phyloP scores from a whole-genome alignment of 805 yeast genomes.

The Pichia sporocuriosa region DNA sequence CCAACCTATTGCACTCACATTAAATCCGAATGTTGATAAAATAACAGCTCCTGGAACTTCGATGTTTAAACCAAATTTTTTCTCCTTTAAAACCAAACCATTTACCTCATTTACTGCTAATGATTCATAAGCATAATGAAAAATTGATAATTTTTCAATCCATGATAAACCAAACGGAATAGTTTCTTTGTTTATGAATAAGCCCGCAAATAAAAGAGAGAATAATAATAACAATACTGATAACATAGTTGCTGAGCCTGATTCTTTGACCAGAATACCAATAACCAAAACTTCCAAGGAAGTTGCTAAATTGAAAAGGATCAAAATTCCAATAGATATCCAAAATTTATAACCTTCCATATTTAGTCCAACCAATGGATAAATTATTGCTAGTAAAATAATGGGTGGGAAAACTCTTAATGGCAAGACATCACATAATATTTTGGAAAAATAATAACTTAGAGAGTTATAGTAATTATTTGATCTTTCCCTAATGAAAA shows the following conservation, averaged over 20 bases:
- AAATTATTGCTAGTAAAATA: conserved; percentile 67
- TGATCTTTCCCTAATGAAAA: conserved; percentile 88
- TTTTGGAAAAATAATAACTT: conserved; percentile 79
- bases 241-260: conserved; percentile 85
- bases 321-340: conserved; percentile 60
- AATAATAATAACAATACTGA: conserved; percentile 81
- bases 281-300: conserved; percentile 79
- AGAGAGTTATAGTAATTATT: conserved; percentile 88
- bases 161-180: conserved; percentile 47
- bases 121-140: conserved; percentile 95
- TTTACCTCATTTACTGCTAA: conserved; percentile 88
- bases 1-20: conserved; percentile 63
- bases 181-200: conserved; percentile 77
- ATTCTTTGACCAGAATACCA: conserved; percentile 81
- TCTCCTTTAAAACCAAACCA: conserved; percentile 74
- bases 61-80: conserved; percentile 86
- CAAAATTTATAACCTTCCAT: conserved; percentile 69
- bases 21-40: conserved; percentile 89
- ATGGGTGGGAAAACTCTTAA: conserved; percentile 89
- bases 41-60: conserved; percentile 98
- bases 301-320: conserved; percentile 80
- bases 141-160: conserved; percentile 79
- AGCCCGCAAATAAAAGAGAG: conserved; percentile 86
- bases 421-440: conserved; percentile 88
- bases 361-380: conserved; percentile 86